Evolutionary conservation across 108 stramenopile genomes (phyloP).

Genomic region (Cyclotella choctawhatcheeana): DNA sequence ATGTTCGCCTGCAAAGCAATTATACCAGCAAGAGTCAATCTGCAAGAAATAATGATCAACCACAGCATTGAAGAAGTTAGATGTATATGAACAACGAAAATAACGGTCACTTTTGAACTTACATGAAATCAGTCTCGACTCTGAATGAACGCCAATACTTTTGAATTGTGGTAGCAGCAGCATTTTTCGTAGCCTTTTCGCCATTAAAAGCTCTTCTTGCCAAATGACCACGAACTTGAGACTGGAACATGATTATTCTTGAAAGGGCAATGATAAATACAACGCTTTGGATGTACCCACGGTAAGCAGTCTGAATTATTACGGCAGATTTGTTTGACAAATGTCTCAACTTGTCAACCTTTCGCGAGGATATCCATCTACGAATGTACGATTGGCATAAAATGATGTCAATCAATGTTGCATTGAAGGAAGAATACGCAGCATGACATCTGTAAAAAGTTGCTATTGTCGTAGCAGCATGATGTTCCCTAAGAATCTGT

Average conservation of each 20-base stretch:
- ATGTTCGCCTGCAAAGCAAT: conserved; percentile 12
- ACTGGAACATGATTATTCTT: conserved; percentile 5
- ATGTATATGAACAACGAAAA: neutral
- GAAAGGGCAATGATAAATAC: conserved; percentile 14
- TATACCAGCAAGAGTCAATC: conserved; percentile 7
- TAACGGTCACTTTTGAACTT: neutral
- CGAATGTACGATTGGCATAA: conserved; percentile 10
- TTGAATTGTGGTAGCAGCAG: conserved; percentile 6
- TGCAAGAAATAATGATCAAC: neutral
- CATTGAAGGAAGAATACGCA: neutral
- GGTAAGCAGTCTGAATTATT: conserved; percentile 11
- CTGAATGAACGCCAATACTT: conserved; percentile 16
- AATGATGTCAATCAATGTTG: conserved; percentile 11
- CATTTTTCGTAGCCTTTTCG: neutral
- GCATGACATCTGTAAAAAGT: neutral
- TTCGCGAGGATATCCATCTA: neutral
- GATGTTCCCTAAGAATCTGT: neutral
- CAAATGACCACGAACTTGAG: conserved; percentile 5
- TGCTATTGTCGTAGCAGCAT: conserved; percentile 7
- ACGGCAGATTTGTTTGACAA: neutral
- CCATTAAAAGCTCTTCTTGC: neutral
- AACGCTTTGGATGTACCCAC: conserved; percentile 1
- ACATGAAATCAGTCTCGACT: conserved; percentile 11
- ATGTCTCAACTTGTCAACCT: neutral
- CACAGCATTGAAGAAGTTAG: neutral